These are phyloP conservation scores for Brassica balearica DNA, from an alignment of 441 rosid species.

Conservation along the genomic window DNA sequence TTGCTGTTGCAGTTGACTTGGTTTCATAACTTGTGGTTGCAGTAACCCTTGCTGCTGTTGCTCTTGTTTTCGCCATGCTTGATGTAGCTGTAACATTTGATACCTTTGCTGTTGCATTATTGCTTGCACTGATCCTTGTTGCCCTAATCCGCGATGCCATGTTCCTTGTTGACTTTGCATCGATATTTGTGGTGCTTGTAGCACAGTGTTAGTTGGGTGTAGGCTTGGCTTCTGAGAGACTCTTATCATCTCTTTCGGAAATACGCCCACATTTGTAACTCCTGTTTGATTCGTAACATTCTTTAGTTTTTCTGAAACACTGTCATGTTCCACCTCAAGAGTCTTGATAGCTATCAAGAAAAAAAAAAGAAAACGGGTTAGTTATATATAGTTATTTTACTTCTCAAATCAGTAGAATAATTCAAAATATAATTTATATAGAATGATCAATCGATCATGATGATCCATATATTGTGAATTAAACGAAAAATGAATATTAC, in stretches of 20 bases:
- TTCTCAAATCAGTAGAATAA: constrained; percentile 19
- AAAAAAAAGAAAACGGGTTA: not conserved
- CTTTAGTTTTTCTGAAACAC: not conserved
- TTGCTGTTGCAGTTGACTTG: not conserved
- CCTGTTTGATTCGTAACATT: not conserved
- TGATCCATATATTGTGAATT: not conserved
- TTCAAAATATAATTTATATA: constrained; percentile 5
- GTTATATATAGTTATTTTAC: not conserved
- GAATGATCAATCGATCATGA: constrained; percentile 2
- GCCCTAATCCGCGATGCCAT: not conserved
- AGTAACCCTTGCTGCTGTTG: not conserved
- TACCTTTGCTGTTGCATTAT: not conserved
- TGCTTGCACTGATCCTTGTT: not conserved
- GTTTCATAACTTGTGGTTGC: not conserved
- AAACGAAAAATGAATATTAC: not conserved
- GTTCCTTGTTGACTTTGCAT: constrained; percentile 11
- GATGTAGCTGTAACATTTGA: not conserved
- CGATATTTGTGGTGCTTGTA: not conserved
- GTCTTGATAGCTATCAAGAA: constrained; percentile 3
- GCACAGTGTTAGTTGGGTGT: not conserved
- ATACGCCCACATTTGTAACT: not conserved
- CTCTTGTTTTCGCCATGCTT: no score
- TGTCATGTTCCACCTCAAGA: not conserved
- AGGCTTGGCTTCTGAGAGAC: not conserved
- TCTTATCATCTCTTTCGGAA: not conserved